Base-by-base conservation (phyloP, 495 filamentous ascomycete genomes). In the Penicillium bovifimosum region DNA sequence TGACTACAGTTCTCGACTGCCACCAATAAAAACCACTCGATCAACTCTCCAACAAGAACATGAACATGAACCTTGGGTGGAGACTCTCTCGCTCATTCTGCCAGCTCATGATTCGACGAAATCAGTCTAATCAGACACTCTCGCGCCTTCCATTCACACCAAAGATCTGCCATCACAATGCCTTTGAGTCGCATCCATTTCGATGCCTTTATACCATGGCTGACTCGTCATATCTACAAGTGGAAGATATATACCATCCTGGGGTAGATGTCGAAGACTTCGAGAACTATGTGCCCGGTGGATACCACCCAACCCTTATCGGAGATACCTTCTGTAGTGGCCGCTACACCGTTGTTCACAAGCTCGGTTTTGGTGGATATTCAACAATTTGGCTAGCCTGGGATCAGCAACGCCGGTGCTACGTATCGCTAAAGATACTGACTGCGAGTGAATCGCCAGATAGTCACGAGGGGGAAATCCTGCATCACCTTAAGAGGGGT, bases 321-420 rank as follows among this genome's bases (percentile, higher is more conserved):
- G 88, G 88, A 50, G 88, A 91, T 69, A 83, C 82, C 58, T 91
- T 91, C 74, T 90, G 90, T 58, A 81, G 88, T 63, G 87, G 88
- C 43, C 85, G 86, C 66, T 93, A 93, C 71, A 89, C 85, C 2
- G 80, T 92, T 31, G 81, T 91, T 57, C 83, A 87, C 62, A 93
- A 93, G 73, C 77, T 93, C 26, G 88, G 88, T 9, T 91, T 86
- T 86, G 87, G 88, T 56, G 87, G 90, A 61, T 91, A 91, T 72
- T 90, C 86, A 17, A 93, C 87, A 8, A 87, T 93, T 38, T 92
- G 88, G 88, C 74, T 93, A 24, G 69, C 66, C 9, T 39, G 41
- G 28, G 66, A 75, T 58, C 34, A 52, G 17, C 47, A 55, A 51
- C 41, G 33, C n/a, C 52, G 13, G 43, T 45, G 59, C 33, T 62